Evolutionary conservation across 1,284 basidiomycete species (phyloP).

Genomic region (Ustilago shanxiensis): DNA sequence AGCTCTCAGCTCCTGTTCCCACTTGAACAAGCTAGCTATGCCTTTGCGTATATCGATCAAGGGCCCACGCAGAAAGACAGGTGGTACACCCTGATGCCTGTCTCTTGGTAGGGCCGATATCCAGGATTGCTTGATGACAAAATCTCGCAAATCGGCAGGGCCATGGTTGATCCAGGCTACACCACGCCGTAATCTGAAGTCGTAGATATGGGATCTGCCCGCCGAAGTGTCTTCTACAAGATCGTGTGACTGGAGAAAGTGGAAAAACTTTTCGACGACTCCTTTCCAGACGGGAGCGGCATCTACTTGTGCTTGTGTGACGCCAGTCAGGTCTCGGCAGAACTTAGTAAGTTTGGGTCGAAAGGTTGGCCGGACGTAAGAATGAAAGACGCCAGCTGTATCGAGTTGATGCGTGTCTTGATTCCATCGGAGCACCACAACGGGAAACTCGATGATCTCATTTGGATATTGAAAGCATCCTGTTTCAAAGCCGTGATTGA

Average conservation of each 20-base stretch:
- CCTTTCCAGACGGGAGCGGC: slow-evolving; percentile 80
- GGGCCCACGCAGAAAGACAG: slow-evolving; percentile 56
- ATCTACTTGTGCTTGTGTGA: slow-evolving; percentile 91
- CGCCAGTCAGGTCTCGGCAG: slow-evolving; percentile 88
- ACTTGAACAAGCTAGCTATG: slow-evolving; percentile 42
- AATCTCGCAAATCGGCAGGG: slow-evolving; percentile 81
- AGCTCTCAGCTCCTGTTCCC: slow-evolving; percentile 42
- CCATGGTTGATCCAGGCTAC: slow-evolving; percentile 74
- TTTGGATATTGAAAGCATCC: slow-evolving; percentile 79
- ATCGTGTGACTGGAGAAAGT: slow-evolving; percentile 76
- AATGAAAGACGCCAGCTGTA: slow-evolving; percentile 83
- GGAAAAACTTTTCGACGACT: slow-evolving; percentile 76
- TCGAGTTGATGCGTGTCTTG: slow-evolving; percentile 72
- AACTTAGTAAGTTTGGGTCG: slow-evolving; percentile 83
- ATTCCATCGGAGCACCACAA: slow-evolving; percentile 85
- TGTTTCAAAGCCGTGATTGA: slow-evolving; percentile 38
- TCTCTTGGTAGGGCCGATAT: slow-evolving; percentile 73
- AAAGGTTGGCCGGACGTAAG: slow-evolving; percentile 90
- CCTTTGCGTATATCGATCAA: slow-evolving; percentile 69
- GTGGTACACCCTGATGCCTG: slow-evolving; percentile 34
- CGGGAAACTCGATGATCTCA: slow-evolving; percentile 88
- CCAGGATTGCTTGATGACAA: slow-evolving; percentile 81
- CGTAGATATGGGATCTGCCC: slow-evolving; percentile 21
- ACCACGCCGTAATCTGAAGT: slow-evolving; percentile 33
- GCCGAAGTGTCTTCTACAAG: slow-evolving; percentile 66